Evolutionary conservation across 148 eudicot genomes (phyloP).

Genomic region (Dianthus caryophyllus): DNA sequence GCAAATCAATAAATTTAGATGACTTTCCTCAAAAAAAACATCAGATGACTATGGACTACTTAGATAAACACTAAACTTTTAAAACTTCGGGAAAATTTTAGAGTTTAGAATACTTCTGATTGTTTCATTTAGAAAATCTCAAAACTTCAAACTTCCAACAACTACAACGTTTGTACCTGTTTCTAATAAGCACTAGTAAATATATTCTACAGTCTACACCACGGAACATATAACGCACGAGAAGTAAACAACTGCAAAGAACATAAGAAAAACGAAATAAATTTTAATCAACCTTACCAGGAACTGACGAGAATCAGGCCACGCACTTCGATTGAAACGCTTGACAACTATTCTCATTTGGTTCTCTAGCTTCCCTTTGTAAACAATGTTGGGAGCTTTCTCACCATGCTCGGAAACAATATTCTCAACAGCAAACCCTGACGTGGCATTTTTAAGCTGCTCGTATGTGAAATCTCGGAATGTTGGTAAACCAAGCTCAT

Average conservation of each 20-base stretch:
- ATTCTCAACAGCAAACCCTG: constrained; percentile 59
- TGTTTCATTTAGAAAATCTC: too few relatives aligned
- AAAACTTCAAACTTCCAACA: too few relatives aligned
- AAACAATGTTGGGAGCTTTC: constrained; percentile 69
- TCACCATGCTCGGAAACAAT: constrained; percentile 70
- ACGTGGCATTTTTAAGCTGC: constrained; percentile 63
- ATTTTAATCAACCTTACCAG: constrained; percentile 32
- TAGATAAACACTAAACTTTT: too few relatives aligned
- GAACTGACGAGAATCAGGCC: constrained; percentile 62
- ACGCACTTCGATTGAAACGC: constrained; percentile 58
- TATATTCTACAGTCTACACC: neutral
- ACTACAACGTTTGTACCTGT: neutral
- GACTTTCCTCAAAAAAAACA: too few relatives aligned
- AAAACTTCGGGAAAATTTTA: too few relatives aligned
- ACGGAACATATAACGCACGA: neutral
- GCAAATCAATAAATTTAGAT: too few relatives aligned
- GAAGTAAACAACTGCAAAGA: neutral
- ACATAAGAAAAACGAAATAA: neutral
- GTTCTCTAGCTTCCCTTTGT: constrained; percentile 65
- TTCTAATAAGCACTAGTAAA: neutral
- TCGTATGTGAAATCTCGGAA: constrained; percentile 54
- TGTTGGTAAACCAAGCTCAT: constrained; percentile 32
- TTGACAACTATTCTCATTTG: constrained; percentile 58
- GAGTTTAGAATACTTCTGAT: too few relatives aligned
- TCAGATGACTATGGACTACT: too few relatives aligned